Percentiles rank a stretch among this genome's conserved stretches.
Evolutionary conservation across 306 rosid genomes (phyloP).

Genomic region (Mimosa bimucronata): DNA sequence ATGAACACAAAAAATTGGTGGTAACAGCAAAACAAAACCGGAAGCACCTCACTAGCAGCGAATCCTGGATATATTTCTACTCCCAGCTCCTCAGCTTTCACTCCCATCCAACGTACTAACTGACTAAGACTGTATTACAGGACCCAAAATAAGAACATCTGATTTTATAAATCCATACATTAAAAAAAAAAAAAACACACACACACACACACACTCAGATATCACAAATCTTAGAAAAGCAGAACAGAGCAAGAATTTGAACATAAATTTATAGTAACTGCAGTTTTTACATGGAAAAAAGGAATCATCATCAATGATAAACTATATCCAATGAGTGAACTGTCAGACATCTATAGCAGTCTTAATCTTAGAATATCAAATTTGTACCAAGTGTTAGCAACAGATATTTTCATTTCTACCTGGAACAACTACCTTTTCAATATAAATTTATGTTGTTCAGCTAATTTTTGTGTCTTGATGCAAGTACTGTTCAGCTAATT

Average conservation of each 20-base stretch:
- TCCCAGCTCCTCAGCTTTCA: constrained; percentile 94
- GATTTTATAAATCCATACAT: background rate
- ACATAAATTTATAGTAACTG: background rate
- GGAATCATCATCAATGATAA: constrained; percentile 8
- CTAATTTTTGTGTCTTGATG: background rate
- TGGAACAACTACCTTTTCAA: constrained; percentile 16
- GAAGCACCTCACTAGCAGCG: constrained; percentile 90
- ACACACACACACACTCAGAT: background rate
- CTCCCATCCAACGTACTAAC: constrained; percentile 94
- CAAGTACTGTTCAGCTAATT: constrained; percentile 3
- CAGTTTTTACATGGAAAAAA: background rate
- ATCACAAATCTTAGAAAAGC: background rate
- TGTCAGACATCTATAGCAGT: constrained; percentile 5
- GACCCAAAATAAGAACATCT: constrained; percentile 31
- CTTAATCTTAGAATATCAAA: constrained; percentile 27
- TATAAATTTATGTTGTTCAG: background rate
- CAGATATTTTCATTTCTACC: constrained; percentile 24
- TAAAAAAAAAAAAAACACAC: background rate
- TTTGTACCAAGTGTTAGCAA: constrained; percentile 10
- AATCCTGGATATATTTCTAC: constrained; percentile 96
- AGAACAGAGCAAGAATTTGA: constrained; percentile 21
- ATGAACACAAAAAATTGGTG: constrained; percentile 32
- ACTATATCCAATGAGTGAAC: constrained; percentile 13
- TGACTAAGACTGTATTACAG: constrained; percentile 78
- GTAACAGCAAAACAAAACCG: constrained; percentile 24